Evolutionary conservation across 768 basidiomycete species (phyloP), one percentile per base, ranked within the genome.

Genomic region (Trametes punicea): DNA sequence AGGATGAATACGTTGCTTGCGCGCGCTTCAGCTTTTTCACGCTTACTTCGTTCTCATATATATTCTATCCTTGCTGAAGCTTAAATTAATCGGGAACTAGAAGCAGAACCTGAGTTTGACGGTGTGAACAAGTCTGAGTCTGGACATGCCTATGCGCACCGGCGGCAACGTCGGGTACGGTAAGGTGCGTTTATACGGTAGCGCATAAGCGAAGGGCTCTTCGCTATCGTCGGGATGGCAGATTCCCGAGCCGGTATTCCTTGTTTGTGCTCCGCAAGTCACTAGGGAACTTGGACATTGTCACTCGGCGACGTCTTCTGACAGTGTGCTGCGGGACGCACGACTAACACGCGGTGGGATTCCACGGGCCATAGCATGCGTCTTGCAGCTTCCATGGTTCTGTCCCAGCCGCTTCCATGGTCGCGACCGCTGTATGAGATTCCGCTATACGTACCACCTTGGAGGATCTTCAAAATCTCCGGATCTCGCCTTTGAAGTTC

Each of bases 31-130:
- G 58, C 58, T 55, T 42, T 49, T 54, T 21, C 26, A 45, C 20
- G 20, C 39, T 51, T 26, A 21, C 23, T 60, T 51, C 44, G n/a
- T 48, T 39, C 21, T 9, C 8, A 47, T 55, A 59, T 60, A 51
- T 60, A 60, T 60, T 55, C 52, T 51, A 60, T 51, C 49, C 25
- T 51, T 54, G 58, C 58, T 60, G 58, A 51, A 46, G 58, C 52
- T 60, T 55, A 60, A 55, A 60, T 60, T 51, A 60, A 60, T 51
- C 44, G 53, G 53, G 57, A 52, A 20, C 20, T 44, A 21, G 47
- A 51, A 50, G 52, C 49, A 51, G 21, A 10, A 42, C n/a, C n/a
- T n/a, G n/a, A n/a, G n/a, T n/a, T n/a, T n/a, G n/a, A n/a, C 20
- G 27, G 41, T 38, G 48, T 36, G 21, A 38, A 38, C 25, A 13